phyloP scores from a whole-genome alignment of 2,329 filamentous ascomycete genomes.

The Verruconis gallopava region DNA sequence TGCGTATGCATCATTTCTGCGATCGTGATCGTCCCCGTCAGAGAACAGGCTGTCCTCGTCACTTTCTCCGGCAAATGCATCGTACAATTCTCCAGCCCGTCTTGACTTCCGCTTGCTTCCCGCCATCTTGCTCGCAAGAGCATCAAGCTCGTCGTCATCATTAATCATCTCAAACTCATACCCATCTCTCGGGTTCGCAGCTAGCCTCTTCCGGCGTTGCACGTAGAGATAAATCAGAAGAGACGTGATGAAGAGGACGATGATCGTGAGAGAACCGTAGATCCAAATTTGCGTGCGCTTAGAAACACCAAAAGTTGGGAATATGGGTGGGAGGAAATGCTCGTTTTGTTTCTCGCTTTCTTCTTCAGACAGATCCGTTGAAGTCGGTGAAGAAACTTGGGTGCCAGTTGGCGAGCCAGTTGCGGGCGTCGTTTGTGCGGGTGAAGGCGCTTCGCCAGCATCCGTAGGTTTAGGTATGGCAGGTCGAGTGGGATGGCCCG shows the following conservation, averaged over 20 bases:
- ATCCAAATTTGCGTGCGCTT: constrained; percentile 89
- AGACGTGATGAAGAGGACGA: constrained; percentile 67
- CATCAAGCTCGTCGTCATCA: constrained; percentile 54
- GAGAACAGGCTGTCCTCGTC: constrained; percentile 50
- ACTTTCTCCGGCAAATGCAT: constrained; percentile 90
- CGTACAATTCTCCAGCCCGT: constrained; percentile 82
- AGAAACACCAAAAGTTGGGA: constrained; percentile 81
- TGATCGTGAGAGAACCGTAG: constrained; percentile 73
- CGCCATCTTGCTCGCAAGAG: constrained; percentile 34
- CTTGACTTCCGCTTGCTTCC: constrained; percentile 25
- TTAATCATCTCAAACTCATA: constrained; percentile 94
- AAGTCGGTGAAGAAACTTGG: constrained; percentile 13
- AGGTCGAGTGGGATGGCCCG: constrained; percentile 38
- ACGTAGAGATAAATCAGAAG: constrained; percentile 73
- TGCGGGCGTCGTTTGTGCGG: constrained; percentile 13
- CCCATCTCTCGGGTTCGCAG: constrained; percentile 61
- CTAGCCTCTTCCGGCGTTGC: constrained; percentile 59
- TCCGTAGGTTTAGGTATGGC: constrained; percentile 44
- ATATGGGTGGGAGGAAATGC: constrained; percentile 64
- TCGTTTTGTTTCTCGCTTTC: constrained; percentile 16
- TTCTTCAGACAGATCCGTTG: constrained; percentile 18
- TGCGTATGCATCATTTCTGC: background rate
- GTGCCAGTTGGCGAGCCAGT: constrained; percentile 17
- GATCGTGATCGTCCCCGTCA: background rate
- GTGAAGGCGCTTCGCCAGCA: constrained; percentile 14